These are phyloP conservation scores for Cryptosporidium ubiquitum DNA, from an alignment of 169 alveolate species.

Conservation along the genomic window DNA sequence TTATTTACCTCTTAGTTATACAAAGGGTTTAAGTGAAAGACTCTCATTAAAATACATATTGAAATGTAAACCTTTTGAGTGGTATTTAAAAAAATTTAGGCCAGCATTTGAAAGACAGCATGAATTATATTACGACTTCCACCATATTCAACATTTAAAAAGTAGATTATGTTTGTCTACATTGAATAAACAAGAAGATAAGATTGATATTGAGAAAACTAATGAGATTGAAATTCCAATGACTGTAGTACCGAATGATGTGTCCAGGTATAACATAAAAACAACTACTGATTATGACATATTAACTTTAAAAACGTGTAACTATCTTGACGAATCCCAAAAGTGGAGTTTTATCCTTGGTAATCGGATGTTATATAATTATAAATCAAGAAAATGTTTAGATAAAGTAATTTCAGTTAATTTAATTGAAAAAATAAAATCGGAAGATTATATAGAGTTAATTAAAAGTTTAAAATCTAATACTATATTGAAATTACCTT, in stretches of 20 bases:
- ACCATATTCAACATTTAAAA: slow-evolving; percentile 64
- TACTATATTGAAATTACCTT: neutral
- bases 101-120: slow-evolving; percentile 76
- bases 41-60: slow-evolving; percentile 69
- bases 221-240: slow-evolving; percentile 32
- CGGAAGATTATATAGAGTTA: neutral
- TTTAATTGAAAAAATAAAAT: neutral
- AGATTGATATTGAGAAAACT: neutral
- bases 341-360: slow-evolving; percentile 64
- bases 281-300: slow-evolving; percentile 30
- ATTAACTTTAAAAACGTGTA: slow-evolving; percentile 23
- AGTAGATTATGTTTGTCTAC: slow-evolving; percentile 50
- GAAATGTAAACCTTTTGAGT: slow-evolving; percentile 74
- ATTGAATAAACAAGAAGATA: neutral
- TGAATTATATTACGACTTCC: slow-evolving; percentile 19
- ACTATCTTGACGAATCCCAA: slow-evolving; percentile 31
- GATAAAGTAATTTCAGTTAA: neutral
- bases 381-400: slow-evolving; percentile 16
- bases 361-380: slow-evolving; percentile 51
- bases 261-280: slow-evolving; percentile 25
- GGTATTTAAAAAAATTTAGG: slow-evolving; percentile 75
- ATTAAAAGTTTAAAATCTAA: neutral
- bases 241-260: slow-evolving; percentile 61
- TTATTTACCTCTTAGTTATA: neutral
- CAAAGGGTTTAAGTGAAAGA: slow-evolving; percentile 49